A percentile compares a stretch with the other conserved stretches of the same genome.
Conservation (phyloP, 495 filamentous ascomycete species). For the Aspergillus baeticus region DNA sequence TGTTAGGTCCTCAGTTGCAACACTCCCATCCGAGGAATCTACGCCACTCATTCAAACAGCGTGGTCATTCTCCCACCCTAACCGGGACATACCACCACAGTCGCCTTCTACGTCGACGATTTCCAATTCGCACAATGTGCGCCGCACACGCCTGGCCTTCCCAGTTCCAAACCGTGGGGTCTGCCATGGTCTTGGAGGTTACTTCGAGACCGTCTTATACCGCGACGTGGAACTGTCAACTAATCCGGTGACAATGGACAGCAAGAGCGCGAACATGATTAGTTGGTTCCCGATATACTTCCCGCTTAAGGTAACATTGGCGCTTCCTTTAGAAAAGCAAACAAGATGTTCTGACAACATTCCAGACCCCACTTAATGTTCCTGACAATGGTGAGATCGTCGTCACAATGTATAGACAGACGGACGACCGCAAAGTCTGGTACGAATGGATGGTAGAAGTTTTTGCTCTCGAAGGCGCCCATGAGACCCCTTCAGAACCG, state of each 20-base stretch:
- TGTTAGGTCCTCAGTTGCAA: slow-evolving; percentile 29
- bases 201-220: slow-evolving; percentile 94
- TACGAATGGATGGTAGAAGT: slow-evolving; percentile 97
- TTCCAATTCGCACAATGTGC: slow-evolving; percentile 83
- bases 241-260: slow-evolving; percentile 86
- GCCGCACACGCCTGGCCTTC: slow-evolving; percentile 73
- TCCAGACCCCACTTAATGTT: slow-evolving; percentile 80
- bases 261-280: slow-evolving; percentile 94
- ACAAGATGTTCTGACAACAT: slow-evolving; percentile 12
- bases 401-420: slow-evolving; percentile 91
- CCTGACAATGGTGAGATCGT: slow-evolving; percentile 82
- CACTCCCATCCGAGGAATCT: slow-evolving; percentile 30
- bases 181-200: slow-evolving; percentile 88
- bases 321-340: background rate
- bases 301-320: slow-evolving; percentile 76
- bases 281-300: slow-evolving; percentile 99
- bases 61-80: slow-evolving; percentile 51
- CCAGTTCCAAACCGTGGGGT: slow-evolving; percentile 71
- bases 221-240: slow-evolving; percentile 82
- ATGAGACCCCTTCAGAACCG: slow-evolving; percentile 14
- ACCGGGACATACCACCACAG: slow-evolving; percentile 38
- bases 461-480: slow-evolving; percentile 51
- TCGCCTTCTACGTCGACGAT: slow-evolving; percentile 33
- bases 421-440: slow-evolving; percentile 94
- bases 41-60: slow-evolving; percentile 42